Evolutionary conservation across 371 early-diverging fungal genomes (phyloP).

Genomic region (Lichtheimia ornata): DNA sequence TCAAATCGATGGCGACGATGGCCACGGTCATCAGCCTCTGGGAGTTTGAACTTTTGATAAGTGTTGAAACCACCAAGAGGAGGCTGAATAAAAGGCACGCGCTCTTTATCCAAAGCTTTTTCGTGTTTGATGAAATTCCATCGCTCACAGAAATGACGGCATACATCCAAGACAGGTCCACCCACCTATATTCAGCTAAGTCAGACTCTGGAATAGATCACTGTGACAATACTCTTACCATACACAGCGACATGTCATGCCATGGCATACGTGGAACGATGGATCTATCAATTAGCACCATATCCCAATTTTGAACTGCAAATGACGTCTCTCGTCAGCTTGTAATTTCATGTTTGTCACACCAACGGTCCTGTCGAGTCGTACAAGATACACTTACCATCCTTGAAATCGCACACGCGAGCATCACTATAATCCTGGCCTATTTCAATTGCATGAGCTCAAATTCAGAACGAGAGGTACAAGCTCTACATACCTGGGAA

Average conservation of each 20-base stretch:
- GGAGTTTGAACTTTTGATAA: conserved; percentile 25
- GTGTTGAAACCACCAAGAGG: conserved; percentile 45
- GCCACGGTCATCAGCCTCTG: conserved; percentile 22
- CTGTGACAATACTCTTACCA: conserved; percentile 45
- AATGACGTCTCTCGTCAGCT: conserved; percentile 48
- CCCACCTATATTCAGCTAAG: conserved; percentile 51
- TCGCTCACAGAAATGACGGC: conserved; percentile 89
- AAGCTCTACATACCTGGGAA: conserved; percentile 42
- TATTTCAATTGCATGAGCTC: conserved; percentile 5
- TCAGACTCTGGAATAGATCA: background rate
- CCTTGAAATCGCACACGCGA: conserved; percentile 84
- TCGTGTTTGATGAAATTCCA: conserved; percentile 88
- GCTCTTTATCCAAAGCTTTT: conserved; percentile 37
- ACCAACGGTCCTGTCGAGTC: background rate
- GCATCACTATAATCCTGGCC: conserved; percentile 94
- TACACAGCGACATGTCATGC: conserved; percentile 88
- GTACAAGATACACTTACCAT: conserved; percentile 49
- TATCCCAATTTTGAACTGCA: conserved; percentile 62
- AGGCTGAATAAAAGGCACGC: conserved; percentile 44
- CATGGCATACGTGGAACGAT: conserved; percentile 91
- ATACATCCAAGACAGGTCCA: conserved; percentile 80
- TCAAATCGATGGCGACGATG: conserved; percentile 24
- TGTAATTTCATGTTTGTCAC: conserved; percentile 1
- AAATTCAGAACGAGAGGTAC: conserved; percentile 9
- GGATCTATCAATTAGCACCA: conserved; percentile 65